These are phyloP conservation scores for Mycena sp. DNA, from an alignment of 1,284 basidiomycete species.

Conservation along the genomic window DNA sequence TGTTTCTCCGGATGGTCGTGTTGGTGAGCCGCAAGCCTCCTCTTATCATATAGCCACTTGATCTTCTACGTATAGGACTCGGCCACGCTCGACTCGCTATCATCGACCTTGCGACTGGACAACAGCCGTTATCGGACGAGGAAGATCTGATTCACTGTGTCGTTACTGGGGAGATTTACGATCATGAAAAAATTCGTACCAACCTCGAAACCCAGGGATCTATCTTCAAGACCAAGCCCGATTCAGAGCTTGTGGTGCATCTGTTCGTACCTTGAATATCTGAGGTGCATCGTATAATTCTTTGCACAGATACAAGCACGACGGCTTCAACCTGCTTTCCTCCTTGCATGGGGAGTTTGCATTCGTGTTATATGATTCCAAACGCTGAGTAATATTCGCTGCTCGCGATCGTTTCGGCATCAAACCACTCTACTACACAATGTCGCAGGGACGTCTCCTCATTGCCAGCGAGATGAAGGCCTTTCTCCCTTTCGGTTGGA, in stretches of 20 bases:
- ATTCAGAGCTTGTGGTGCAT: neutral
- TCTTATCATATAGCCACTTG: neutral
- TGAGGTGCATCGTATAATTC: no score
- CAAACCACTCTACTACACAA: slow-evolving; percentile 34
- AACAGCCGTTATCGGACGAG: slow-evolving; percentile 32
- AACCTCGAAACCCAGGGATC: slow-evolving; percentile 26
- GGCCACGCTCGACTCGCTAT: slow-evolving; percentile 32
- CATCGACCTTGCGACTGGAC: slow-evolving; percentile 31
- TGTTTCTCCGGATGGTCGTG: slow-evolving; percentile 18
- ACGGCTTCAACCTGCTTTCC: neutral
- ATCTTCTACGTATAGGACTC: slow-evolving; percentile 13
- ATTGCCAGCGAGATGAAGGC: slow-evolving; percentile 32
- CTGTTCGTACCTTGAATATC: neutral
- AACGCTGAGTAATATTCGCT: slow-evolving; percentile 23
- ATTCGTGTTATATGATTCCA: slow-evolving; percentile 31
- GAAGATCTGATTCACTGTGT: slow-evolving; percentile 26
- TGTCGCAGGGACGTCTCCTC: slow-evolving; percentile 23
- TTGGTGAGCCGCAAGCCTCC: slow-evolving; percentile 8
- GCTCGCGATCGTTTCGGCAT: slow-evolving; percentile 33
- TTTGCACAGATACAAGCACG: slow-evolving; percentile 7
- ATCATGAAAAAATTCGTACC: slow-evolving; percentile 24
- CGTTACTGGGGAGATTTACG: slow-evolving; percentile 20
- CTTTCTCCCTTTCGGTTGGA: slow-evolving; percentile 27
- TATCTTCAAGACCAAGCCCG: slow-evolving; percentile 29
- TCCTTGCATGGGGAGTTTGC: slow-evolving; percentile 28